A percentile compares a stretch with the other conserved stretches of the same genome.
Conservation (phyloP, 305 asterid genomes). For the Fraxinus angustifolia region DNA sequence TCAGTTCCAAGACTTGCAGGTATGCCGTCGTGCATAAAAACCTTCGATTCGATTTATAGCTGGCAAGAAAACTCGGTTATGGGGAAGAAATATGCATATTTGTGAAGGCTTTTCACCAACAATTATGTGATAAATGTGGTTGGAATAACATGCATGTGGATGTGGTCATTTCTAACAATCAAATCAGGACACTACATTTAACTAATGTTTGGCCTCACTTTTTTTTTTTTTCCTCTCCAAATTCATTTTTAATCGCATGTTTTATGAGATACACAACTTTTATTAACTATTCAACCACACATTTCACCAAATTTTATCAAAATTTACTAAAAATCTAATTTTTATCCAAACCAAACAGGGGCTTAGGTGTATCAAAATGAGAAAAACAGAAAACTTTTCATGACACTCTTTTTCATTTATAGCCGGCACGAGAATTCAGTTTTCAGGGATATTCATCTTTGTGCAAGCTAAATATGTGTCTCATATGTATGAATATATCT, state of each 20-base stretch:
- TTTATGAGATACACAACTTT: not conserved
- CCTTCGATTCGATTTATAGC: no score
- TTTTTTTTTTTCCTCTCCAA: not conserved
- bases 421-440: not conserved
- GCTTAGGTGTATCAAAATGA: not conserved
- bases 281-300: not conserved
- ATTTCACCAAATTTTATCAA: no score
- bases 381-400: not conserved
- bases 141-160: not conserved
- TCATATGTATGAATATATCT: not conserved
- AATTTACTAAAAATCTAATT: not conserved
- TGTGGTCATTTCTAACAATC: not conserved
- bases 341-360: not conserved
- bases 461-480: not conserved
- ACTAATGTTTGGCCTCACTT: not conserved
- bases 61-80: no score
- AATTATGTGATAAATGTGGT: not conserved
- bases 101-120: not conserved
- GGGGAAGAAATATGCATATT: not conserved
- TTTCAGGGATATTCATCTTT: not conserved
- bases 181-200: not conserved
- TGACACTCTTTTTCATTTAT: not conserved
- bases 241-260: no score
- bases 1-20: conserved; percentile 75
- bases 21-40: not conserved